Evolutionary conservation across 1,139 yeast species (phyloP), one percentile per base, ranked within the genome.

Genomic region (Nakaseomyces nivariensis): DNA sequence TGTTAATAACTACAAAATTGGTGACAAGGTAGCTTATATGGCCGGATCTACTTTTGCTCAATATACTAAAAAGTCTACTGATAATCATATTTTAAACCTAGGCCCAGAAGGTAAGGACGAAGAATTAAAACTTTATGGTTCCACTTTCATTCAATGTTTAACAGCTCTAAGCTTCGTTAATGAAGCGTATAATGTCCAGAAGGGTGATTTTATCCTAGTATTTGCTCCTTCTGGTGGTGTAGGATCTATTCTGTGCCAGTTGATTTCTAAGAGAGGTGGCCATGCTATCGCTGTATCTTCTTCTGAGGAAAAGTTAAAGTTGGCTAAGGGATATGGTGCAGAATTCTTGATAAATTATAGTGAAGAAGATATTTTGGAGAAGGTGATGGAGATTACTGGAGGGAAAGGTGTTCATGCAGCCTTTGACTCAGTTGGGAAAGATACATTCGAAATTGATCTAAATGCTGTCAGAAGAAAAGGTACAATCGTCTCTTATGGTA

Each of bases 161-260:
- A 89, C 97, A 4, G 94, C 94, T 2, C 68, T 84, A 57, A 76
- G 90, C 0, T 78, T 89, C 52, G 69, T 79, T 43, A 70, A 74
- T 44, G 90, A 85, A 55, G 77, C 92, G 0, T 79, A 85, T 64
- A 62, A 71, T 3, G 85, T 88, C 36, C 63, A 84, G 61, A 72
- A 75, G 61, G 89, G 79, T 48, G 96, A 90, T 54, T 75, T 67
- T 56, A 76, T 84, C 41, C 72, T 89, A 48, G 82, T 87, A 36
- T 88, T 89, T 73, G 97, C 97, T 1, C 96, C 96, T 22, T 96
- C 96, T 8, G 97, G 97, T 47, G 96, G 97, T 51, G 92, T 86
- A 48, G 97, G 97, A 1, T 74, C 78, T 49, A 58, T 86, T 13
- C 67, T 87, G 49, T 74, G 75, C 44, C 96, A 88, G 67, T 69